phyloP scores from a whole-genome alignment of 1,284 basidiomycete species.

The Kwoniella shivajii region DNA sequence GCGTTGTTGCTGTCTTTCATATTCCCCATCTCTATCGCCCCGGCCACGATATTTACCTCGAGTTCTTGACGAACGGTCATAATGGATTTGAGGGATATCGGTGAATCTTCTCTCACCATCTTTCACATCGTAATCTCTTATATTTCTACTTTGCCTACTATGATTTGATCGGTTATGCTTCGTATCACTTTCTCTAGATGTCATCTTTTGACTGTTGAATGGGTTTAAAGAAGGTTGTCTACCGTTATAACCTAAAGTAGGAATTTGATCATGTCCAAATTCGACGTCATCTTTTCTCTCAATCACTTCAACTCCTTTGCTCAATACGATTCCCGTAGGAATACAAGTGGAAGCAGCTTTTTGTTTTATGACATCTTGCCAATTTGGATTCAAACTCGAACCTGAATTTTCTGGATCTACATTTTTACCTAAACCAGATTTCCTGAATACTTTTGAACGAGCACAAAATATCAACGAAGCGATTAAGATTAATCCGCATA shows the following conservation, averaged over 20 bases:
- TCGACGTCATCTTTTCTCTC: conserved; percentile 4
- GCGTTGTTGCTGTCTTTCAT: background rate
- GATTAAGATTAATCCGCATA: conserved; percentile 25
- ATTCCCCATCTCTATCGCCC: background rate
- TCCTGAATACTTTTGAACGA: conserved; percentile 12
- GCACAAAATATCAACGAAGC: conserved; percentile 25
- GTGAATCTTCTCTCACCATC: conserved; percentile 5
- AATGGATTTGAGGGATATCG: background rate
- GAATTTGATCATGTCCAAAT: background rate
- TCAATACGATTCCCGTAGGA: background rate
- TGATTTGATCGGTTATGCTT: background rate
- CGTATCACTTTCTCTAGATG: background rate
- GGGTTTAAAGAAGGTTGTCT: background rate
- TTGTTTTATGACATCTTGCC: conserved; percentile 18
- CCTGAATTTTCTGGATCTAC: background rate
- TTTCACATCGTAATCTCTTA: background rate
- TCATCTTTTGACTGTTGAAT: background rate
- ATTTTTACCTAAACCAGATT: conserved; percentile 1
- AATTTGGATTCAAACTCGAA: conserved; percentile 13
- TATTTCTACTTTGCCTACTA: background rate
- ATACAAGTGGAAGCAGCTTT: conserved; percentile 5
- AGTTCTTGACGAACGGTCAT: background rate
- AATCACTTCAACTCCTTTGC: conserved; percentile 9
- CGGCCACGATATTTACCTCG: background rate
- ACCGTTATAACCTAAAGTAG: conserved; percentile 6